Conservation (phyloP, 2,329 filamentous ascomycete species). For the Xylariaceae sp. region DNA sequence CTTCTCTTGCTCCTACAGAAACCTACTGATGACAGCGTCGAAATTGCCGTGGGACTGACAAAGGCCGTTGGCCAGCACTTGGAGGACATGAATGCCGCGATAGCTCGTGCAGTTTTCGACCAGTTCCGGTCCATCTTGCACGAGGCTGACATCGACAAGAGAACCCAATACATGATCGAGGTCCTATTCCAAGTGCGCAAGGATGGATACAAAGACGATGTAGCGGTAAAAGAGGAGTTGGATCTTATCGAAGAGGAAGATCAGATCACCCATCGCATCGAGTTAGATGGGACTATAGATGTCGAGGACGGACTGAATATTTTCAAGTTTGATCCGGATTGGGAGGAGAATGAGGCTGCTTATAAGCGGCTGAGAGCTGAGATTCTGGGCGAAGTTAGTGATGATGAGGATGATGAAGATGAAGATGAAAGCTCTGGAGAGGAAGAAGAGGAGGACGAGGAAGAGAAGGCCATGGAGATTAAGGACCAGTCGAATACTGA, state of each 20-base stretch:
- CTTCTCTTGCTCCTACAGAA: constrained; percentile 87
- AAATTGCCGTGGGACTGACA: constrained; percentile 91
- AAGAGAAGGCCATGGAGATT: constrained; percentile 84
- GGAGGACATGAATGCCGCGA: constrained; percentile 88
- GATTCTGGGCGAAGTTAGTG: constrained; percentile 89
- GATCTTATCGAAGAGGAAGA: constrained; percentile 97
- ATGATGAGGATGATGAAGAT: constrained; percentile 65
- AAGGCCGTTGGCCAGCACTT: constrained; percentile 90
- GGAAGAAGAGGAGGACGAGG: constrained; percentile 70
- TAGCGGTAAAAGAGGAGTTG: constrained; percentile 81
- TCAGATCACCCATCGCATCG: constrained; percentile 85
- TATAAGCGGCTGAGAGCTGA: constrained; percentile 89
- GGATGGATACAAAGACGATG: constrained; percentile 94
- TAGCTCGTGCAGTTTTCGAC: constrained; percentile 87
- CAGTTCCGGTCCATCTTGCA: constrained; percentile 93
- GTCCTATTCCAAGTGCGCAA: constrained; percentile 95
- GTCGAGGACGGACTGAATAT: constrained; percentile 86
- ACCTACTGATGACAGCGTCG: constrained; percentile 93
- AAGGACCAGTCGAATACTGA: constrained; percentile 97
- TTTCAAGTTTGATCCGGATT: constrained; percentile 89
- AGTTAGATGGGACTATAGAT: constrained; percentile 77
- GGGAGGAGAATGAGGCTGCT: constrained; percentile 82
- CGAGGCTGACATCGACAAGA: constrained; percentile 94
- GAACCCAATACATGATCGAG: constrained; percentile 99
- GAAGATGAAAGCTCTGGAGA: constrained; percentile 67